Evolutionary conservation across 2,329 filamentous ascomycete genomes (phyloP), one percentile per base, ranked within the genome.

Genomic region (Neonectria coccinea): DNA sequence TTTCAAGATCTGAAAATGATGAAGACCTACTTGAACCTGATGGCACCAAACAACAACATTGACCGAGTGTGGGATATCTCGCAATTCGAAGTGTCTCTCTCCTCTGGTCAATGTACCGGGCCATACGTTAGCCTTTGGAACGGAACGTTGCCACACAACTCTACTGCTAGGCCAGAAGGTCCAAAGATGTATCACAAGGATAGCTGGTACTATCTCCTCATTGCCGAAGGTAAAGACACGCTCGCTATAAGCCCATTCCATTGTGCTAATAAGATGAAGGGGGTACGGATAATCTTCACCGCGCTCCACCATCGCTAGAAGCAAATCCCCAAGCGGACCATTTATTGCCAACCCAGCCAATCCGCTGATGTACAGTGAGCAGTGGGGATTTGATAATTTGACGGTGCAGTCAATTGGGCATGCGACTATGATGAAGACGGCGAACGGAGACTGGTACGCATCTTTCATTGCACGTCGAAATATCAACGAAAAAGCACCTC

Each of bases 41-140:
- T 72, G 70, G 70, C 65, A 3, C 61, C 63, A 16, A 69, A 71
- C 48, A 70, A 71, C 52, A 67, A 69, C 31, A 60, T 63, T n/a
- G 70, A 74, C 45, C 64, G 68, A 4, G 33, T 72, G 20, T 74
- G 71, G 71, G 70, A 70, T 9, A 70, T 73, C 18, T 58, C 48
- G 11, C 70, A 73, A 16, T 74, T 70, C 51, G 70, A 73, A 44
- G 63, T 74, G 11, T 39, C 67, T 31, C 62, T 74, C 3, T 7
- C 18, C 2, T 67, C 63, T 7, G 69, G 71, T 1, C 61, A 67
- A 12, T 73, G 71, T 44, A 22, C 57, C 3, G 69, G 71, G 5
- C 54, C 62, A 2, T 74, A 72, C 36, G 51, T 53, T 12, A 70
- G 55, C 36, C 39, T 71, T 8, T 74, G 70, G 69, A 73, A 73